Base-by-base conservation (phyloP, 306 rosid genomes). In the Psophocarpus tetragonolobus region DNA sequence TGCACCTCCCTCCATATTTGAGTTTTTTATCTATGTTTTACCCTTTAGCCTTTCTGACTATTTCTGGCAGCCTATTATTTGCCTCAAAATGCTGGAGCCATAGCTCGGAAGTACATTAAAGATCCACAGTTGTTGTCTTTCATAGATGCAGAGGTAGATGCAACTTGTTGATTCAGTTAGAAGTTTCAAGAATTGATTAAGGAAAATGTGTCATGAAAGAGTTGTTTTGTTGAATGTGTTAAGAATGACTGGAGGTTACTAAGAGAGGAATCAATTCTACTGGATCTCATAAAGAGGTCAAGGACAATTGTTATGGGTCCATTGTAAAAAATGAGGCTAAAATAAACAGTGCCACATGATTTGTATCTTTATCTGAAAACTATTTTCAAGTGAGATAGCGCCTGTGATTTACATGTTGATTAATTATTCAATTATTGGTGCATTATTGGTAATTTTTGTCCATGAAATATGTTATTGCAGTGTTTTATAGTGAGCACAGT, bases 401-500 rank as follows among this genome's bases (percentile, higher is more conserved):
- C 24, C 23, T 17, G 20, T 70, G 26, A 50, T 48, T 36, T 71
- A 45, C 30, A 44, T 30, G n/a, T 42, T 48, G 27, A 41, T 51
- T 87, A 77, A 54, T 71, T 62, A 51, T 74, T 60, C 41, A 48
- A 41, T 65, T 81, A 74, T 53, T 56, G 45, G 45, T 15, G 17
- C 12, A 12, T 41, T 47, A 56, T 81, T 71, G 69, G 26, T 62
- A 67, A 44, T 1, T 62, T 81, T 84, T 36, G 48, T 66, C 30
- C 42, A 21, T 54, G 24, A 24, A 74, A 56, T 4, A 24, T 45
- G 77, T 20, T 74, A 61, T 63, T 88, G 76, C 95, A 95, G 99
- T 95, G 97, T 88, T 95, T 95, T 72, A 91, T 95, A 47, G 97
- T 91, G 87, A 95, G 97, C 87, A 92, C 99, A 4, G 97, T 95